Evolutionary conservation across 441 rosid species (phyloP), one percentile per base, ranked within the genome.

Genomic region (Euphorbia celastroides): DNA sequence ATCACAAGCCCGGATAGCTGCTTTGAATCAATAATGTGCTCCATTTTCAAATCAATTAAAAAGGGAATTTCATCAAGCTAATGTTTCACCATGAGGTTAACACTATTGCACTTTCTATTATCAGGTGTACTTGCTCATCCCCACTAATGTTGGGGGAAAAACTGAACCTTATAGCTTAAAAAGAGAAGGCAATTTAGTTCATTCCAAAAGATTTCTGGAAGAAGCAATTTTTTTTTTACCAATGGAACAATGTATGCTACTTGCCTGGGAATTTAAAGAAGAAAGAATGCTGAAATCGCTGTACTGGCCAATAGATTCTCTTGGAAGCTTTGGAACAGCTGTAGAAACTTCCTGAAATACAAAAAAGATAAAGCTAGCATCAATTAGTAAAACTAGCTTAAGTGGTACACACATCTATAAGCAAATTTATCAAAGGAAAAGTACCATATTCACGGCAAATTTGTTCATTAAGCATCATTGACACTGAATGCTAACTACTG

Each of bases 261-360:
- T 76, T 85, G 90, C 99, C 94, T 95, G 99, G 74, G 95, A 90
- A 83, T 92, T 95, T 77, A 95, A 83, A 67, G 99, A 95, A 69
- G 99, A 92, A 57, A 95, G 89, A 78, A 92, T 83, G 75, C 74
- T 78, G 78, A 92, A 88, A 75, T 92, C 98, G 52, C 93, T 92
- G 73, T 83, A 86, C 62, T 86, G 94, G 69, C 99, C 86, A 70
- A 98, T 86, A 66, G 83, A 86, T 81, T 85, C 92, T 79, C 90
- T 86, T 44, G 88, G 72, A 71, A 87, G 89, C 82, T 89, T 92
- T 25, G 93, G 85, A 66, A 80, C 92, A 71, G 92, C 83, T 7
- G 95, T 74, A 48, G 96, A 75, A 52, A 88, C 82, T 81, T 95
- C 99, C 99, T 92, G 82, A 38, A 75, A n/a, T 17, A 48, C 54